Evolutionary conservation across 345 rosid species (phyloP).

Genomic region (Geranium brycei): DNA sequence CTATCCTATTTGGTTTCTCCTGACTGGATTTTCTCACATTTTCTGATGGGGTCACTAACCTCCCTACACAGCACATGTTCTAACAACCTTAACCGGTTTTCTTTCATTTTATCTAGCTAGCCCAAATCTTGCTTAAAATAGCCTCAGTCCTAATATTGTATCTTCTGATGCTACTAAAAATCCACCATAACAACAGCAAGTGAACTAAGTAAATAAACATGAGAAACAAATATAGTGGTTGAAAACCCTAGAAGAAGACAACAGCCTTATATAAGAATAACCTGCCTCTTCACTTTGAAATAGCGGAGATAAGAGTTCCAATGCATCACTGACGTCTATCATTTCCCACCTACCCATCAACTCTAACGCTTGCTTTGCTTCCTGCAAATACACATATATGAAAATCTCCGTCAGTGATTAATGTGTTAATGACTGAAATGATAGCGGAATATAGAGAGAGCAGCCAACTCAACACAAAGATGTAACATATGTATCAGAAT

Average conservation of each 20-base stretch:
- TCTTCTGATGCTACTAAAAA: no score
- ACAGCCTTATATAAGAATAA: conserved; percentile 4
- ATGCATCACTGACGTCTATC: conserved; percentile 86
- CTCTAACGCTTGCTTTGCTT: conserved; percentile 89
- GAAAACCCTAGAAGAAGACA: conserved; percentile 2
- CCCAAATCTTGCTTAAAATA: no score
- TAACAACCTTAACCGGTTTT: no score
- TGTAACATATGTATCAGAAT: not conserved
- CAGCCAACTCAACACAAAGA: not conserved
- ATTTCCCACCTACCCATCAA: conserved; percentile 87
- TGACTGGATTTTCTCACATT: no score
- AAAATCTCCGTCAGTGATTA: not conserved
- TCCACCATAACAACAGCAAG: conserved; percentile 14
- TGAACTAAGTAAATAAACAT: conserved; percentile 13
- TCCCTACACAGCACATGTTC: no score
- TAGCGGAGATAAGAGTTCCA: conserved; percentile 89
- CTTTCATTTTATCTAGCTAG: no score
- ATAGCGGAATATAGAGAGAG: not conserved
- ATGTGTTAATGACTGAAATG: not conserved
- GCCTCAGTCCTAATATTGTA: no score
- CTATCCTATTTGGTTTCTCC: no score
- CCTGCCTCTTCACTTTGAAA: conserved; percentile 95
- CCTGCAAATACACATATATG: conserved; percentile 33
- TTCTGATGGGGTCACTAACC: no score
- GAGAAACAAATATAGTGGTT: not conserved